phyloP scores from a whole-genome alignment of 305 asterid species.

The Solanum hybrid region DNA sequence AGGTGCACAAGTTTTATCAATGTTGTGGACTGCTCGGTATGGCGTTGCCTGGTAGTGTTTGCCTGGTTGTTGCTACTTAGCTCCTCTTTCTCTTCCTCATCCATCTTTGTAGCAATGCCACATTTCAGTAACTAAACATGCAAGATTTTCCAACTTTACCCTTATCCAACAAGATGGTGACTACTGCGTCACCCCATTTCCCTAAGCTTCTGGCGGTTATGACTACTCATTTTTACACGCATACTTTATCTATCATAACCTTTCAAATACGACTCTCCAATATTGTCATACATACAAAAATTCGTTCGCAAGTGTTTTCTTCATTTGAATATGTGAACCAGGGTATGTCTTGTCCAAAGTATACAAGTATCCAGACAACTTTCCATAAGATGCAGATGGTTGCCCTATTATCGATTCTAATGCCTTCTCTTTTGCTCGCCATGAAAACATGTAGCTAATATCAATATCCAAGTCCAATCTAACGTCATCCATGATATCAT shows the following conservation, averaged over 20 bases:
- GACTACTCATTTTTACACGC: conserved; percentile 2
- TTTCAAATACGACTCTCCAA: neutral
- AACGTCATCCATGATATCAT: neutral
- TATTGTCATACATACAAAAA: neutral
- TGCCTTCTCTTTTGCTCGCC: neutral
- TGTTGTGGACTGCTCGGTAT: neutral
- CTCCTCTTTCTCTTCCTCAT: neutral
- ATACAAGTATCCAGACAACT: neutral
- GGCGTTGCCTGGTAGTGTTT: neutral
- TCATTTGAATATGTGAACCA: neutral
- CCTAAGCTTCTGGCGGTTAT: conserved; percentile 3
- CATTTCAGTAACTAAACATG: neutral
- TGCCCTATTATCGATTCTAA: neutral
- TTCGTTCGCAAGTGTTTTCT: neutral
- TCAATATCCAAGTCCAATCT: neutral
- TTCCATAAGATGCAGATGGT: neutral
- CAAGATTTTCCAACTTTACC: neutral
- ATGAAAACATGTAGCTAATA: neutral
- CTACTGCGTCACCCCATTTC: neutral
- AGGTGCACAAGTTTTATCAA: neutral
- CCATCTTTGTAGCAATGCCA: neutral
- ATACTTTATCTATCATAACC: neutral
- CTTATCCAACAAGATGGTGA: neutral
- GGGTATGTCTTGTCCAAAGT: neutral
- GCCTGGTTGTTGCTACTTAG: neutral